Percentiles rank a stretch among this genome's conserved stretches.
Conservation (phyloP, 2,329 filamentous ascomycete species). For the Botrytis pseudocinerea region DNA sequence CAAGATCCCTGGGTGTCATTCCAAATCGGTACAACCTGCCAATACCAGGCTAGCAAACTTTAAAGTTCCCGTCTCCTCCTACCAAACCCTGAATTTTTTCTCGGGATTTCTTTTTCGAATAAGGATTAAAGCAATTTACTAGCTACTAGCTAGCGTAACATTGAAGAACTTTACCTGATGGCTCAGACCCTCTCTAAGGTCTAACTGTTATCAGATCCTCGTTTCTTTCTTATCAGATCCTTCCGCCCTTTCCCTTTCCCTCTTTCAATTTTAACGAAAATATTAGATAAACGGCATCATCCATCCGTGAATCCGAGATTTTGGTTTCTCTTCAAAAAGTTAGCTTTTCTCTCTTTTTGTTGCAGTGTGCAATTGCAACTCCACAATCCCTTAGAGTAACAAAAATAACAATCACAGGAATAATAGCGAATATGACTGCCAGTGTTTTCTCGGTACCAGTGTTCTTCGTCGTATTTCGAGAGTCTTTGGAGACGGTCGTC, state of each 20-base stretch:
- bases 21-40: background rate
- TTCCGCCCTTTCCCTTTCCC: background rate
- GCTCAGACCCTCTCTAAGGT: background rate
- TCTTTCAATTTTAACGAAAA: background rate
- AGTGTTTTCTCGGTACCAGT: constrained; percentile 77
- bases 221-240: background rate
- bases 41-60: background rate
- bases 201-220: constrained; percentile 23
- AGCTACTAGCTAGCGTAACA: background rate
- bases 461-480: constrained; percentile 89
- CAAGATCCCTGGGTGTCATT: background rate
- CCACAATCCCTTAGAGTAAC: background rate
- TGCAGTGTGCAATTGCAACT: background rate
- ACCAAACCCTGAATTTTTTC: background rate
- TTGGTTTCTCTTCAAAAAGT: background rate
- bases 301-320: background rate
- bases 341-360: background rate
- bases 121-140: background rate
- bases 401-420: too few relatives aligned
- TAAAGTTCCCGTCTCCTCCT: background rate
- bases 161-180: background rate
- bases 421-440: constrained; percentile 51
- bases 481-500: constrained; percentile 79
- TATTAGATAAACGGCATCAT: background rate
- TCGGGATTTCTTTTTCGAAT: background rate